Evolutionary conservation across 768 basidiomycete genomes (phyloP), one percentile per base, ranked within the genome.

Genomic region (Boletus insuetus): DNA sequence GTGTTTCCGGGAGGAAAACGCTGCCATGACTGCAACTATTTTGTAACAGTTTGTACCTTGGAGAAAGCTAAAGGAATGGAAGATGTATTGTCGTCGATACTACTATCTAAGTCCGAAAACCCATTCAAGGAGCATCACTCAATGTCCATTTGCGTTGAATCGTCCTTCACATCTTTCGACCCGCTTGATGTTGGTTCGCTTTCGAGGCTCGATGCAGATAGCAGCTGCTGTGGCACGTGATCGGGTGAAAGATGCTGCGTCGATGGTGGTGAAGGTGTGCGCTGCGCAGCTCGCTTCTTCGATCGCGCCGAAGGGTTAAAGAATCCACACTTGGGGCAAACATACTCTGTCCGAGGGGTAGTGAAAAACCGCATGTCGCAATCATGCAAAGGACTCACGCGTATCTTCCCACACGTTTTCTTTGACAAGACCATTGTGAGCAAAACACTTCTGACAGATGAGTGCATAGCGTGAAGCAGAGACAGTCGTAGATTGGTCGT

Each of bases 371-470:
- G 13, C 6, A 39, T n/a, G 24, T 46, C 44, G 20, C 47, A 42
- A 38, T 41, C 19, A 31, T 16, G 41, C 35, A 60, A 41, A 14
- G 10, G 22, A 84, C 91, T 70, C 62, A 95, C 94, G 89, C 29
- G 87, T 81, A 58, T 88, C 85, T 56, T 88, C 86, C 83, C 87
- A 94, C 68, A 86, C 78, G 43, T 77, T 83, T 67, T 92, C 91
- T 64, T 87, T 86, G 11, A 44, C 89, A 3, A 96, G 77, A 4
- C 94, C 94, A 56, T 96, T 96, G 67, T 95, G 94, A 20, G 83
- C 73, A 64, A 89, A 95, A 66, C 94, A 96, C 58, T 83, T 85
- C 61, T 86, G 84, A 71, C 94, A 96, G 45, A 96, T 94, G 46
- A 95, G 80, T 3, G 94, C 94, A 62, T 91, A 96, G 65, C 82